Evolutionary conservation across 2,329 filamentous ascomycete genomes (phyloP).

Genomic region (Thermochaetoides dissita): DNA sequence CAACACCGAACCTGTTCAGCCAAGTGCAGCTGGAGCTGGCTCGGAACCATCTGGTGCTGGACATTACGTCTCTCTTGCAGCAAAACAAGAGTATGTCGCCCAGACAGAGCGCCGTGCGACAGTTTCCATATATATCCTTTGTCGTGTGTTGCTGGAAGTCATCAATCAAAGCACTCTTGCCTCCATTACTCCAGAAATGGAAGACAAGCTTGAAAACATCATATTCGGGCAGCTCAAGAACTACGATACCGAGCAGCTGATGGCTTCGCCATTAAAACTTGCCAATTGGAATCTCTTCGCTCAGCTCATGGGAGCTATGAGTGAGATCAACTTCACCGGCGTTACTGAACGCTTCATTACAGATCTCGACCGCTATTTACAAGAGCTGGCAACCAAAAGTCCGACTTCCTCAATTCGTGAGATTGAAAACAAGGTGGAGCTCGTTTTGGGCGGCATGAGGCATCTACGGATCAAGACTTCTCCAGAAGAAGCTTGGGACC

Average conservation of each 20-base stretch:
- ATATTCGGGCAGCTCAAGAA: conserved; percentile 93
- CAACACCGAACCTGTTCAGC: conserved; percentile 59
- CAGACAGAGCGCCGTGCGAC: conserved; percentile 81
- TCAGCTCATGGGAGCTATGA: conserved; percentile 90
- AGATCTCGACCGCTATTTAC: conserved; percentile 66
- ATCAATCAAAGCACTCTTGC: conserved; percentile 77
- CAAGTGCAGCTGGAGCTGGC: conserved; percentile 20
- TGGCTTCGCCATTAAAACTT: conserved; percentile 66
- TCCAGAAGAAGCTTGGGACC: conserved; percentile 64
- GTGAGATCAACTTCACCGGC: conserved; percentile 73
- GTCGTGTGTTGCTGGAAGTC: conserved; percentile 83
- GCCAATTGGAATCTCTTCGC: conserved; percentile 95
- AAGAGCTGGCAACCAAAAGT: conserved; percentile 59
- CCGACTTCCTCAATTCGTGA: conserved; percentile 44
- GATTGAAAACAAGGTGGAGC: conserved; percentile 66
- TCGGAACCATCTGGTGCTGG: conserved; percentile 6
- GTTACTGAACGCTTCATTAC: conserved; percentile 70
- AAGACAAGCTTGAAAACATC: conserved; percentile 83
- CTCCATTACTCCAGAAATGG: conserved; percentile 79
- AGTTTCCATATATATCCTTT: conserved; percentile 91
- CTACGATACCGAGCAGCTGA: conserved; percentile 68
- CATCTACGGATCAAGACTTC: conserved; percentile 66
- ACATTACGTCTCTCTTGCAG: conserved; percentile 27
- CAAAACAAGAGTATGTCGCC: conserved; percentile 56
- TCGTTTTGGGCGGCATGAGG: conserved; percentile 84